These are phyloP conservation scores for Lactarius sanguifluus DNA, from an alignment of 768 basidiomycete species.

Conservation along the genomic window DNA sequence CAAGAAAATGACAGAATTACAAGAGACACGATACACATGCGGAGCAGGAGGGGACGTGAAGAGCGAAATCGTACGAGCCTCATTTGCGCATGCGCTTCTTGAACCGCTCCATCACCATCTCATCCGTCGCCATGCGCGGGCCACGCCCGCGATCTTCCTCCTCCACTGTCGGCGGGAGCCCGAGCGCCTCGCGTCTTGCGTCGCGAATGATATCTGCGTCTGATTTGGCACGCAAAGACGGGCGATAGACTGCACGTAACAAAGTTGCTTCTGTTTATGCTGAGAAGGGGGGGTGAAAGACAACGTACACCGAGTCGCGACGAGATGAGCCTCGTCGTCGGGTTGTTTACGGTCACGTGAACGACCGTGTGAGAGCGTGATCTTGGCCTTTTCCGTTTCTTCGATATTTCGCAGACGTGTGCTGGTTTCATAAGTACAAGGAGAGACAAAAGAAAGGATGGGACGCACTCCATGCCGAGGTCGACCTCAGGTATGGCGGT, in stretches of 20 bases:
- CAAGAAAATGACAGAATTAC: not conserved
- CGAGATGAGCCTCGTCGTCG: slow-evolving; percentile 79
- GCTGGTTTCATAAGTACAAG: slow-evolving; percentile 42
- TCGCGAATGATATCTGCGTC: slow-evolving; percentile 87
- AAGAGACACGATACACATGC: not conserved
- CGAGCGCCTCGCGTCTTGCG: slow-evolving; percentile 86
- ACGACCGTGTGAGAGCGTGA: slow-evolving; percentile 73
- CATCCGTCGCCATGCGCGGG: slow-evolving; percentile 86
- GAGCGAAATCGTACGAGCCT: slow-evolving; percentile 15
- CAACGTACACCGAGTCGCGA: slow-evolving; percentile 79
- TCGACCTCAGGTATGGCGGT: slow-evolving; percentile 98
- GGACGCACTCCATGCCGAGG: slow-evolving; percentile 93
- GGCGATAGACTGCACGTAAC: slow-evolving; percentile 70
- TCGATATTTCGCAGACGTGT: slow-evolving; percentile 92
- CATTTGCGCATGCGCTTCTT: slow-evolving; percentile 92
- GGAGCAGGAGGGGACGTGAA: not conserved
- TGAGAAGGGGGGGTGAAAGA: slow-evolving; percentile 18
- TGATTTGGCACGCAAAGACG: slow-evolving; percentile 77
- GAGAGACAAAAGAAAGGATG: no score
- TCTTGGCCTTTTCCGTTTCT: slow-evolving; percentile 95
- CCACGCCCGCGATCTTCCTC: slow-evolving; percentile 43
- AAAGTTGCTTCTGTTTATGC: not conserved
- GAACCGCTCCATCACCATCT: slow-evolving; percentile 93
- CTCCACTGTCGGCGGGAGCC: slow-evolving; percentile 56
- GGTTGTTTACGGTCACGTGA: slow-evolving; percentile 51